Conservation (phyloP, 192 early-diverging fungal genomes). For the Dissophora ornata region DNA sequence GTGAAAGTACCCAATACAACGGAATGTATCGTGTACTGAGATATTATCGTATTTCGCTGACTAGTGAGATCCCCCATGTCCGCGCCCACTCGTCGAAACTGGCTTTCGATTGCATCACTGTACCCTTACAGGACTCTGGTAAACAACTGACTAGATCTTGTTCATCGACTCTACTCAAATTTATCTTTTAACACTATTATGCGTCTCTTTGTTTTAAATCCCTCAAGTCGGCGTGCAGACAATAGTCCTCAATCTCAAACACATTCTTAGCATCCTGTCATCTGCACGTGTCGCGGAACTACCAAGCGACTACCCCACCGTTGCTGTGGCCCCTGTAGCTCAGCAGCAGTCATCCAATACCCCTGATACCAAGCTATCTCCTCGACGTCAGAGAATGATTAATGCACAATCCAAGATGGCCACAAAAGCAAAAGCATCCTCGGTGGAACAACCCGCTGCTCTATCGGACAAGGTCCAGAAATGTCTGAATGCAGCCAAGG, state of each 20-base stretch:
- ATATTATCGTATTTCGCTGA: not conserved
- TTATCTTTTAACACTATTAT: too few species aligned
- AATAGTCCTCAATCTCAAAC: slow-evolving; percentile 19
- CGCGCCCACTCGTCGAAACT: slow-evolving; percentile 23
- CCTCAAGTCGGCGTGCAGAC: slow-evolving; percentile 7
- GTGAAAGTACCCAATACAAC: too few species aligned
- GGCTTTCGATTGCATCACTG: slow-evolving; percentile 40
- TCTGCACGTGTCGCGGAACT: slow-evolving; percentile 8
- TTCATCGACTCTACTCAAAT: too few species aligned
- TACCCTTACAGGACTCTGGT: slow-evolving; percentile 13
- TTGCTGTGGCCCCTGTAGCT: not conserved
- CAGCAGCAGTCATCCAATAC: not conserved
- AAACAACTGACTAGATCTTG: too few species aligned
- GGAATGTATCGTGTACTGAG: too few species aligned
- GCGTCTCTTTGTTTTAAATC: not conserved
- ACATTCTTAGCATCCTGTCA: slow-evolving; percentile 29
- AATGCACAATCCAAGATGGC: slow-evolving; percentile 5
- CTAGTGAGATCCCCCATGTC: slow-evolving; percentile 30
- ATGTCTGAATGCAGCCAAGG: slow-evolving; percentile 33
- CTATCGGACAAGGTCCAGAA: slow-evolving; percentile 20
- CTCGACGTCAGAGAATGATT: slow-evolving; percentile 5
- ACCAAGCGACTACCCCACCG: not conserved
- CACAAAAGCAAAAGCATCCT: slow-evolving; percentile 1
- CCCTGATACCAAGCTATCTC: not conserved
- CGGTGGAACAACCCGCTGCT: not conserved